phyloP scores from a whole-genome alignment of 306 rosid species.

The Cicer cuneatum region DNA sequence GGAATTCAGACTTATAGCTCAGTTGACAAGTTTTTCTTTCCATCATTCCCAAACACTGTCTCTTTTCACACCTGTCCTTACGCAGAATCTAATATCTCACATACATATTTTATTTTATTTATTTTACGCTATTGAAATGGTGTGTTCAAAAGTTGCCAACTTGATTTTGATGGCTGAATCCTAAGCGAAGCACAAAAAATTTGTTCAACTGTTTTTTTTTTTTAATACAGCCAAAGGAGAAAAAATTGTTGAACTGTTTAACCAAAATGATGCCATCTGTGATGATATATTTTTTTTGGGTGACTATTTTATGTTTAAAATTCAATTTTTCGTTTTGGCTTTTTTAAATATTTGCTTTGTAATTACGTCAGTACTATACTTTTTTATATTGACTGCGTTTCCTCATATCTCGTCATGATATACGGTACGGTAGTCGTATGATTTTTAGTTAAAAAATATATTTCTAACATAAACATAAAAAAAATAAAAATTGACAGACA shows the following conservation, averaged over 20 bases:
- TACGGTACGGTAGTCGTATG: conserved; percentile 31
- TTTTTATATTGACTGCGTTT: neutral
- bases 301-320: neutral
- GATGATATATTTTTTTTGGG: neutral
- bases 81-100: neutral
- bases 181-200: neutral
- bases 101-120: neutral
- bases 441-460: too few relatives aligned
- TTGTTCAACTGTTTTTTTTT: conserved; percentile 39
- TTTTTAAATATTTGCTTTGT: neutral
- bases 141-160: conserved; percentile 13
- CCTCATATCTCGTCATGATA: neutral
- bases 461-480: too few relatives aligned
- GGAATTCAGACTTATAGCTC: neutral
- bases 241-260: conserved; percentile 43
- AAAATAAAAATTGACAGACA: too few relatives aligned
- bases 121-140: neutral
- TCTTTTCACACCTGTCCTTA: conserved; percentile 47
- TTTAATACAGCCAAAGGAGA: too few relatives aligned
- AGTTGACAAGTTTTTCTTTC: conserved; percentile 19
- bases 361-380: conserved; percentile 19
- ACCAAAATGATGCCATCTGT: conserved; percentile 42
- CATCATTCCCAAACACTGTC: conserved; percentile 14
- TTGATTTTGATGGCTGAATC: conserved; percentile 38
- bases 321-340: neutral